Base-by-base conservation (phyloP, 2,329 filamentous ascomycete genomes). In the Fusarium sp. region DNA sequence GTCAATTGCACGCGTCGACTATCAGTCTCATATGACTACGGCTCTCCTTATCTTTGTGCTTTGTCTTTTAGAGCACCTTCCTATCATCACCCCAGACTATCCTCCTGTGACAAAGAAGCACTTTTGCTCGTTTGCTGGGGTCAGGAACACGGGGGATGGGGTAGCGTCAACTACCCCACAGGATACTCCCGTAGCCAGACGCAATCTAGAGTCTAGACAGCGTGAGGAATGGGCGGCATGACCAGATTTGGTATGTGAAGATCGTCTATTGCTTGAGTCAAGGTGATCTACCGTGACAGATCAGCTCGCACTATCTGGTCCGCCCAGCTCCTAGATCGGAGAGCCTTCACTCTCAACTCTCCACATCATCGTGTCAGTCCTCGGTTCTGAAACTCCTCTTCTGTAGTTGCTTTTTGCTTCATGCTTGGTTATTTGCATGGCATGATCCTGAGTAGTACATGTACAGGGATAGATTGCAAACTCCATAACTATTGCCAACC, bases 141-240 rank as follows among this genome's bases (percentile, higher is more conserved):
- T 63, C 60, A 55, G 62, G 64, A 63, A 49, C 50, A 72, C 57
- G 73, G 72, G 73, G 72, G 72, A 70, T 68, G 73, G 72, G 73
- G 72, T 75, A 70, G 69, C 55, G 70, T 64, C 61, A 62, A 65
- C 68, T 75, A 73, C 73, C 72, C 73, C 73, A 73, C 73, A 75
- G 50, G 61, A 68, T 70, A 45, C 56, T 68, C 59, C 55, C 64
- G 34, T 42, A 48, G 34, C 45, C 63, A 62, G 48, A 43, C 66
- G 58, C 59, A 45, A 62, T 62, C 42, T 51, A 37, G n/a, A 41
- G 49, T 51, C 32, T 54, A 37, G 41, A 55, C 37, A 53, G 34
- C 51, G 51, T 50, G 55, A 68, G 48, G 32, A 55, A 57, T 55
- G 25, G 40, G 48, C 55, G 42, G 34, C 32, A 56, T 55, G 45